Evolutionary conservation across 1,284 basidiomycete genomes (phyloP).

Genomic region (Tylopilus sp.): DNA sequence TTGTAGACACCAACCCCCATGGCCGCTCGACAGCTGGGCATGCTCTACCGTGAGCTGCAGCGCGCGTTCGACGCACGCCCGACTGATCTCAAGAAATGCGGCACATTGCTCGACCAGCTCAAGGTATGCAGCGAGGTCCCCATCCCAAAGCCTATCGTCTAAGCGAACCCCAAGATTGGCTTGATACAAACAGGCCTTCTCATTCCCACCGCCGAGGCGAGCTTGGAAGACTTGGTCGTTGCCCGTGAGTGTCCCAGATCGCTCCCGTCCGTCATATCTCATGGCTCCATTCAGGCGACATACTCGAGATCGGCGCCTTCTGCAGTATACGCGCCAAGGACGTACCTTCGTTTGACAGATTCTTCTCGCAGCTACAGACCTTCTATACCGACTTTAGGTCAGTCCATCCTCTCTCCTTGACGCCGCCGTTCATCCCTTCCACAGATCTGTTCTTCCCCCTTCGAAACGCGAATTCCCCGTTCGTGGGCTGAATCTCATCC

Average conservation of each 20-base stretch:
- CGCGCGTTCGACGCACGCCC: slow-evolving; percentile 59
- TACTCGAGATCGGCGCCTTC: slow-evolving; percentile 94
- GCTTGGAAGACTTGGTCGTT: slow-evolving; percentile 59
- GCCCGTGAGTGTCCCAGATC: slow-evolving; percentile 52
- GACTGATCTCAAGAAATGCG: slow-evolving; percentile 63
- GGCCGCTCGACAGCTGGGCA: slow-evolving; percentile 48
- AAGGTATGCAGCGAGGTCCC: slow-evolving; percentile 49
- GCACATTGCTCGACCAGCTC: slow-evolving; percentile 60
- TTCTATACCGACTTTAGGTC: slow-evolving; percentile 90
- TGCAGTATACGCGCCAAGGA: slow-evolving; percentile 87
- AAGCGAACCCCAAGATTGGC: slow-evolving; percentile 53
- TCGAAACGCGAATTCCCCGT: slow-evolving; percentile 88
- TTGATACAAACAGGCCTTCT: slow-evolving; percentile 77
- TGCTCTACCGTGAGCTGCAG: slow-evolving; percentile 58
- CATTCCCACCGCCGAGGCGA: slow-evolving; percentile 57
- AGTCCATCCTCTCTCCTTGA: slow-evolving; percentile 12
- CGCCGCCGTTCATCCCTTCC: background rate
- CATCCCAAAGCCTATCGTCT: background rate
- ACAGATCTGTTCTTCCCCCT: slow-evolving; percentile 68
- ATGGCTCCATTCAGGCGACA: slow-evolving; percentile 62
- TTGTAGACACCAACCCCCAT: too few species aligned
- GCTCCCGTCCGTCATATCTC: background rate
- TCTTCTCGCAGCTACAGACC: slow-evolving; percentile 88
- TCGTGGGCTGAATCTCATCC: slow-evolving; percentile 90
- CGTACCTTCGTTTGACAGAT: slow-evolving; percentile 90